Conservation (phyloP, 495 filamentous ascomycete species). For the Bryoglossum gracile region DNA sequence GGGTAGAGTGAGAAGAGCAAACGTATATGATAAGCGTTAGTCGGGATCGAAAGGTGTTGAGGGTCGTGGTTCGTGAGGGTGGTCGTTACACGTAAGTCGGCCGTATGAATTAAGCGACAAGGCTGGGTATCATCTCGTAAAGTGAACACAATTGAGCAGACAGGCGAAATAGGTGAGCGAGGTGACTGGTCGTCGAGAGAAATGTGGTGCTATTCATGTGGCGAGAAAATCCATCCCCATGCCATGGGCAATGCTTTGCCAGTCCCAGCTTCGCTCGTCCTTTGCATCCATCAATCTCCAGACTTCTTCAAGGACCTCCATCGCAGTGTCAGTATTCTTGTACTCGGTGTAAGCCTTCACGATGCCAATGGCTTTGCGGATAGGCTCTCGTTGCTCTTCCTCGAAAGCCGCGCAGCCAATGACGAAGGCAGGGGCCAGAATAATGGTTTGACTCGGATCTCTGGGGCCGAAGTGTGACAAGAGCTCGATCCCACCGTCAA, state of each 20-base stretch:
- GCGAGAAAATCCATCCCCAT: constrained; percentile 81
- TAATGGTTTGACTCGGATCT: constrained; percentile 60
- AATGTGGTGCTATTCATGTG: constrained; percentile 38
- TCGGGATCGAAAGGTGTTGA: not conserved
- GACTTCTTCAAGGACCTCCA: constrained; percentile 67
- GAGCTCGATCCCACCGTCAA: constrained; percentile 67
- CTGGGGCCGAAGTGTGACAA: constrained; percentile 52
- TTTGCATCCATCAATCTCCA: constrained; percentile 78
- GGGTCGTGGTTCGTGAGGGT: not conserved
- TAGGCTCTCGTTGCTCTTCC: constrained; percentile 57
- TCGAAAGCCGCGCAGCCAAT: constrained; percentile 83
- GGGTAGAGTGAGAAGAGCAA: not conserved
- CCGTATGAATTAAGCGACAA: not conserved
- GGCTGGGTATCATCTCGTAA: not conserved
- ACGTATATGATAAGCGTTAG: not conserved
- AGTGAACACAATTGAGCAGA: no score
- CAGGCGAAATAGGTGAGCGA: not conserved
- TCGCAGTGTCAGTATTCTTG: constrained; percentile 70
- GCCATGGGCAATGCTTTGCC: constrained; percentile 70
- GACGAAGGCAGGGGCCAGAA: constrained; percentile 82
- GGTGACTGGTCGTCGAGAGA: not conserved
- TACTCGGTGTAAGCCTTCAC: constrained; percentile 73
- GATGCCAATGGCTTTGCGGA: constrained; percentile 58
- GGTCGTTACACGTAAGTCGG: not conserved
- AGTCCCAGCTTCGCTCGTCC: constrained; percentile 78